Conservation (phyloP, 768 basidiomycete genomes). For the Sporobolomyces roseus region DNA sequence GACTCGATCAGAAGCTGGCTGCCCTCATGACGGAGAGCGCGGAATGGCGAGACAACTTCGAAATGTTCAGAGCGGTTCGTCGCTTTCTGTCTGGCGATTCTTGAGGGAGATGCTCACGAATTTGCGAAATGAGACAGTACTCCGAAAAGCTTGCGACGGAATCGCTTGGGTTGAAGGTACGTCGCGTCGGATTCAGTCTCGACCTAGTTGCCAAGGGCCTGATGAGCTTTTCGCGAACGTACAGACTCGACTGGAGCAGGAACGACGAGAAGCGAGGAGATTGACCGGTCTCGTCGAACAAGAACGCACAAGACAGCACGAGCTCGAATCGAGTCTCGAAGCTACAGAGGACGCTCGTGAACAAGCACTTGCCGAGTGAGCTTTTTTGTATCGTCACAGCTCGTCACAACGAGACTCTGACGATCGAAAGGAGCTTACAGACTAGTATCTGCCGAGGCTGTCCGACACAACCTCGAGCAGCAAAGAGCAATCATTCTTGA, state of each 20-base stretch:
- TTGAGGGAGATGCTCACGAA: background rate
- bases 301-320: background rate
- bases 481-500: background rate
- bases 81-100: no score
- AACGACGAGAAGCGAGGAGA: constrained; percentile 17
- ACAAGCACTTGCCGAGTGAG: constrained; percentile 20
- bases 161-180: background rate
- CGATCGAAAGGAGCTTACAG: background rate
- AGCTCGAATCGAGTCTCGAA: constrained; percentile 17
- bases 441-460: constrained; percentile 3
- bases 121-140: background rate
- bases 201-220: no score
- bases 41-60: constrained; percentile 22
- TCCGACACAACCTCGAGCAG: constrained; percentile 13
- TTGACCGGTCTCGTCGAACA: constrained; percentile 13
- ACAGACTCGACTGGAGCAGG: constrained; percentile 25
- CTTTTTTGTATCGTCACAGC: background rate
- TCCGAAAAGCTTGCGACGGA: background rate
- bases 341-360: constrained; percentile 14
- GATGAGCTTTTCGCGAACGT: no score
- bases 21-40: constrained; percentile 12
- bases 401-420: background rate
- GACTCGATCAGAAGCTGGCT: constrained; percentile 21
- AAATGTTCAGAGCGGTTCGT: constrained; percentile 24
- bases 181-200: background rate